These are phyloP conservation scores for Penicillium samsonianum DNA, from an alignment of 495 filamentous ascomycete genomes.

Conservation along the genomic window DNA sequence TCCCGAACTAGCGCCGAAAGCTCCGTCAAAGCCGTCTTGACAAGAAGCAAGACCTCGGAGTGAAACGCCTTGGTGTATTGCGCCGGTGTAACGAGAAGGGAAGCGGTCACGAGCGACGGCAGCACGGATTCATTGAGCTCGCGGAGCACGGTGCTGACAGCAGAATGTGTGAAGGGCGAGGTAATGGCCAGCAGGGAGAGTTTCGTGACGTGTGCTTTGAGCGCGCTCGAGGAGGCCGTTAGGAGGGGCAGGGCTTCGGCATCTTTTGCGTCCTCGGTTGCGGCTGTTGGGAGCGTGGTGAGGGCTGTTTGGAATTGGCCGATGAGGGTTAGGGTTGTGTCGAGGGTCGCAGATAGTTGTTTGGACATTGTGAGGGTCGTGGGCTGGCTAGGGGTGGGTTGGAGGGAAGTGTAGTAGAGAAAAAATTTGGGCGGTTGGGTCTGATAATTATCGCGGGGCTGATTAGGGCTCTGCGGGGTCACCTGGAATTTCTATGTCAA, in stretches of 20 bases:
- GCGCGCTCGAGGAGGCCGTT: conserved; percentile 61
- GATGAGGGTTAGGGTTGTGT: conserved; percentile 36
- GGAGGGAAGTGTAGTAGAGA: conserved; percentile 17
- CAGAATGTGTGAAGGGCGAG: conserved; percentile 78
- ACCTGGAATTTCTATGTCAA: conserved; percentile 19
- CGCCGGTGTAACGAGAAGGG: conserved; percentile 59
- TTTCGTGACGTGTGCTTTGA: conserved; percentile 82
- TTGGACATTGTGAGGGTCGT: conserved; percentile 38
- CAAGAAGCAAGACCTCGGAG: conserved; percentile 46
- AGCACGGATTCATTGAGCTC: conserved; percentile 66
- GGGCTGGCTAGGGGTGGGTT: background rate
- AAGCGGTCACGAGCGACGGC: conserved; percentile 68
- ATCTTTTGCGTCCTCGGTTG: conserved; percentile 36
- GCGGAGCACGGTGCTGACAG: conserved; percentile 64
- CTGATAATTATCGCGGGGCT: conserved; percentile 34
- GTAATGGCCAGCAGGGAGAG: conserved; percentile 82
- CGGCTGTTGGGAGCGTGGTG: conserved; percentile 23
- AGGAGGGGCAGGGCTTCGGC: conserved; percentile 59
- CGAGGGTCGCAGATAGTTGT: conserved; percentile 35
- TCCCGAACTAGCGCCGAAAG: conserved; percentile 39
- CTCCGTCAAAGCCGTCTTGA: conserved; percentile 40
- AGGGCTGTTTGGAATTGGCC: conserved; percentile 44
- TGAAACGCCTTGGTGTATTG: conserved; percentile 61
- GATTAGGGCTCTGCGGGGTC: conserved; percentile 42
- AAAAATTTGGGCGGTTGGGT: conserved; percentile 31